Conservation (phyloP, 495 filamentous ascomycete genomes). For the Hapsidospora chrysogenum region DNA sequence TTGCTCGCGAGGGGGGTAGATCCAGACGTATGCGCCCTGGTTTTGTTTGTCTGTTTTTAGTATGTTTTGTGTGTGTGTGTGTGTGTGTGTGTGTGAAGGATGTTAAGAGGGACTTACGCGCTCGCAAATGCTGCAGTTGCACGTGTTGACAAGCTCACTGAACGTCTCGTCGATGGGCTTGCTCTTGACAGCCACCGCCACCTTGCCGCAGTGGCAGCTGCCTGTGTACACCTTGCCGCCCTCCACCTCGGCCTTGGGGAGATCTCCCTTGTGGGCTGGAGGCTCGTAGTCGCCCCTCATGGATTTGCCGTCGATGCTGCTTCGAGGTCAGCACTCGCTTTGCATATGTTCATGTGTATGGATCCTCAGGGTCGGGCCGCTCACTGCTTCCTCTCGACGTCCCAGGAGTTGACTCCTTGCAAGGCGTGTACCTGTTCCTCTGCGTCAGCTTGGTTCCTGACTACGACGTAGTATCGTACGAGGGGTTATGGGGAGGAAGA, state of each 20-base stretch:
- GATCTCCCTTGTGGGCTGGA: slow-evolving; percentile 17
- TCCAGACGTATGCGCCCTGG: slow-evolving; percentile 15
- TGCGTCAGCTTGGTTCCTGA: too few species aligned
- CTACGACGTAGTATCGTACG: too few species aligned
- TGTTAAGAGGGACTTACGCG: slow-evolving; percentile 13
- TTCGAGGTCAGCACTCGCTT: too few species aligned
- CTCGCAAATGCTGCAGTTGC: slow-evolving; percentile 28
- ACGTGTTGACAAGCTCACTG: slow-evolving; percentile 12
- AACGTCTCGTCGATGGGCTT: slow-evolving; percentile 14
- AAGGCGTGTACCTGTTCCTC: slow-evolving; percentile 7
- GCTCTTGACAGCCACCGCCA: slow-evolving; percentile 21
- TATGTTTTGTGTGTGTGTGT: too few species aligned
- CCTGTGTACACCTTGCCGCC: slow-evolving; percentile 25
- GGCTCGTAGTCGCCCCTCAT: slow-evolving; percentile 14
- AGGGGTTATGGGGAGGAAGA: not conserved
- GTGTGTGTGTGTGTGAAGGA: not conserved
- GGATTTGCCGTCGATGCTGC: too few species aligned
- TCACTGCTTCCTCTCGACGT: too few species aligned
- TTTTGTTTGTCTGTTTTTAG: too few species aligned
- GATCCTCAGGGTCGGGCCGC: too few species aligned
- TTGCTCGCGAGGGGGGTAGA: slow-evolving; percentile 16
- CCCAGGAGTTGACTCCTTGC: slow-evolving; percentile 21
- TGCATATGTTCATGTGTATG: too few species aligned
- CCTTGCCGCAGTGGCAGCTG: slow-evolving; percentile 35
- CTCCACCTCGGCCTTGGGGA: slow-evolving; percentile 18